Evolutionary conservation across 495 filamentous ascomycete species (phyloP).

Genomic region (Penicillium bialowiezense): DNA sequence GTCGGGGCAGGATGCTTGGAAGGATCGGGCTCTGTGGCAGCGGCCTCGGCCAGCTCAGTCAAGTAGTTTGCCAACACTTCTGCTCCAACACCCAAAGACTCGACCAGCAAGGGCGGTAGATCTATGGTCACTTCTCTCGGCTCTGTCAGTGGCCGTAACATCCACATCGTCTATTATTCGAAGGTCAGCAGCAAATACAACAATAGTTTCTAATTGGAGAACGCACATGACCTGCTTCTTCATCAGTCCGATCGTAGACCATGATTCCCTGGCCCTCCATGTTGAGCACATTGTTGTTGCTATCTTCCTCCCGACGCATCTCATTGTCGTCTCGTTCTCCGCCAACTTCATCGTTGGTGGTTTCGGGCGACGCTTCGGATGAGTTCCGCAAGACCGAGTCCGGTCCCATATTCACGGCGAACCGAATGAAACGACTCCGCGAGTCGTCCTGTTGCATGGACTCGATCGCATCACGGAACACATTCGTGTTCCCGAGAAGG

Average conservation of each 20-base stretch:
- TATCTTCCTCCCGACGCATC: conserved; percentile 33
- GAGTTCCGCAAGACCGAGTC: conserved; percentile 61
- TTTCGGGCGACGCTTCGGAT: conserved; percentile 37
- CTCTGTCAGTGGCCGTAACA: conserved; percentile 89
- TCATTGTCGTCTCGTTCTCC: conserved; percentile 27
- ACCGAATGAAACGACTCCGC: conserved; percentile 86
- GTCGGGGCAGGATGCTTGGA: conserved; percentile 79
- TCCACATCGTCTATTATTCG: conserved; percentile 88
- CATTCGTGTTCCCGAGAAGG: conserved; percentile 70
- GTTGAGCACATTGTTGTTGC: conserved; percentile 60
- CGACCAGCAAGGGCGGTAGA: conserved; percentile 84
- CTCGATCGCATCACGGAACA: conserved; percentile 78
- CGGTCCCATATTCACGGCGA: conserved; percentile 72
- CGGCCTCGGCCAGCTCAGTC: conserved; percentile 82
- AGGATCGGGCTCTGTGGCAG: conserved; percentile 83
- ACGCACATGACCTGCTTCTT: conserved; percentile 86
- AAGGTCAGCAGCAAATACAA: conserved; percentile 16
- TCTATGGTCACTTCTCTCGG: conserved; percentile 93
- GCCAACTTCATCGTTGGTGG: conserved; percentile 7
- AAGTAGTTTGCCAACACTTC: conserved; percentile 93
- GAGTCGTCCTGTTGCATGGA: conserved; percentile 91
- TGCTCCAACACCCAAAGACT: conserved; percentile 89
- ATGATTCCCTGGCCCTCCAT: conserved; percentile 97
- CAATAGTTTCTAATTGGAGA: too few species aligned
- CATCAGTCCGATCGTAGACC: conserved; percentile 84